Conservation (phyloP, 306 rosid genomes). For the Cucurbita ficifolia region DNA sequence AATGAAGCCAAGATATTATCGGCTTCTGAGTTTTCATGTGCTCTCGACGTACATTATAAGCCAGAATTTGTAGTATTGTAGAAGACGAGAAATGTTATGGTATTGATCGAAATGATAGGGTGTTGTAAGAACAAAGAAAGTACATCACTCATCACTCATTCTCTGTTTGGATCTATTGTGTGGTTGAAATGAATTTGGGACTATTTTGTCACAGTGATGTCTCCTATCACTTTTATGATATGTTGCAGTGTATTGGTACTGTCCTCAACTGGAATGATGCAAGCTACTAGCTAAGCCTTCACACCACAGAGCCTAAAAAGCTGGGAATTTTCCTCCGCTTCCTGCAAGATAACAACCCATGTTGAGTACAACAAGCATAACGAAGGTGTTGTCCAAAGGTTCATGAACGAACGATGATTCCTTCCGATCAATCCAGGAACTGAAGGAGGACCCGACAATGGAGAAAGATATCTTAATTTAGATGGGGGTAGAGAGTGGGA, state of each 20-base stretch:
- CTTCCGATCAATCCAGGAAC: background rate
- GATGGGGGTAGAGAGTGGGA: constrained; percentile 1
- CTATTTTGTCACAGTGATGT: background rate
- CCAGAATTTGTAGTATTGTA: too few relatives aligned
- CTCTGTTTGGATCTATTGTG: background rate
- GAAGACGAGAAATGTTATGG: background rate
- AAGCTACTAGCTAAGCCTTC: background rate
- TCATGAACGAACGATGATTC: background rate
- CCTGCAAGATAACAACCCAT: background rate
- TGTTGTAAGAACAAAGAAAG: background rate
- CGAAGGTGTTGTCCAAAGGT: background rate
- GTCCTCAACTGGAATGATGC: background rate
- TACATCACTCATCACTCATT: background rate
- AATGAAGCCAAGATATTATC: background rate
- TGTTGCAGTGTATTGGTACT: background rate
- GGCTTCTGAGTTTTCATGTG: background rate
- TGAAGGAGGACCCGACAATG: background rate
- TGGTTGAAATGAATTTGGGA: background rate
- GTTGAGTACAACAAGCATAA: background rate
- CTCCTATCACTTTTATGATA: background rate
- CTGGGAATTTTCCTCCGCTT: background rate
- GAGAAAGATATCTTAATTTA: background rate
- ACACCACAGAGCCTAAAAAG: background rate
- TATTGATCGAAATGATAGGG: background rate
- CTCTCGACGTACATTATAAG: background rate